phyloP scores from a whole-genome alignment of 768 basidiomycete genomes.

The Boletus barrowsii region DNA sequence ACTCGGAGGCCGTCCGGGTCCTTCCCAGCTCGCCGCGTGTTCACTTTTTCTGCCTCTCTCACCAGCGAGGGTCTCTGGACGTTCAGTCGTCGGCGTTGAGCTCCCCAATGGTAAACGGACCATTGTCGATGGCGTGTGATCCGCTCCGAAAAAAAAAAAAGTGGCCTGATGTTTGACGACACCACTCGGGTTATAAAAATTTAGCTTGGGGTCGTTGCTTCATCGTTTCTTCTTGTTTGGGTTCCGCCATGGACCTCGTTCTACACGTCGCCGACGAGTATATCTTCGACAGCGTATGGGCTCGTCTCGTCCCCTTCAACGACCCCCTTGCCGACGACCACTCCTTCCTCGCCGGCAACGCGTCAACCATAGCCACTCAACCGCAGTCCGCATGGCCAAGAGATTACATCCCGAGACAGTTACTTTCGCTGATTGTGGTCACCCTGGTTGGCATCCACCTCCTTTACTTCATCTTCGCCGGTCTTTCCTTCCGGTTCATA shows the following conservation, averaged over 20 bases:
- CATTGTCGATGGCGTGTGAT: conserved; percentile 13
- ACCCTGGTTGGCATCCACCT: conserved; percentile 79
- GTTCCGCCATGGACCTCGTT: conserved; percentile 73
- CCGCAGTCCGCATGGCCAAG: conserved; percentile 78
- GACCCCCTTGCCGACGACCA: conserved; percentile 39
- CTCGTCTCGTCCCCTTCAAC: conserved; percentile 61
- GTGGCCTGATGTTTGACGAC: conserved; percentile 29
- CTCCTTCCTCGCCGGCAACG: conserved; percentile 33
- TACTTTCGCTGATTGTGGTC: conserved; percentile 64
- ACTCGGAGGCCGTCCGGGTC: background rate
- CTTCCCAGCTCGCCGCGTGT: background rate
- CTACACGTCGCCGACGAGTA: conserved; percentile 67
- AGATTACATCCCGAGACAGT: conserved; percentile 76
- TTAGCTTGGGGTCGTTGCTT: background rate
- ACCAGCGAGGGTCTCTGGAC: background rate
- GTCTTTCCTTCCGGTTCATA: conserved; percentile 75
- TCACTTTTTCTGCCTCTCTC: background rate
- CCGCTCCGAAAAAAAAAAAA: conserved; percentile 26
- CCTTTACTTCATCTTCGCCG: conserved; percentile 89
- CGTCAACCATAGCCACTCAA: conserved; percentile 35
- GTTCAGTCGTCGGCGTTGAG: background rate
- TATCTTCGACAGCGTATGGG: conserved; percentile 78
- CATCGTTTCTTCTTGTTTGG: too few species aligned
- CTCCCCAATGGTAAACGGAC: background rate
- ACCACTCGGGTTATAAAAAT: conserved; percentile 22